phyloP scores from a whole-genome alignment of 176 grass and related monocot species.

The Oryza australiensis region DNA sequence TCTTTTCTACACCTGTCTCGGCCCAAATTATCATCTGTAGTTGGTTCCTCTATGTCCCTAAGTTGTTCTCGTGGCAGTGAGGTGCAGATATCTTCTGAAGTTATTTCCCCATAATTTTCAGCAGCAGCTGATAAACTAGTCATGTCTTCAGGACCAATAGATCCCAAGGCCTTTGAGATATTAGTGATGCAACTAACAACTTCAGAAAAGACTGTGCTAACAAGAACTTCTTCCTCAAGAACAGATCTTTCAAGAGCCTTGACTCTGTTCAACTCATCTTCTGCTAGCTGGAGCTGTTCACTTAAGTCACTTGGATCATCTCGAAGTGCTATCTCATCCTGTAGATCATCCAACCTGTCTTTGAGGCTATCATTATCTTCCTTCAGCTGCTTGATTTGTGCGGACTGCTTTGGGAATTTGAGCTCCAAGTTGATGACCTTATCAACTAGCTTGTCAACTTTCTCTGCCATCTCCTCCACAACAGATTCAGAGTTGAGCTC shows the following conservation, averaged over 20 bases:
- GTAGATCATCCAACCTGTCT: conserved; percentile 52
- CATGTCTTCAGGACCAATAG: neutral
- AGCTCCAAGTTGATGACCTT: conserved; percentile 72
- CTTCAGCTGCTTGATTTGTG: conserved; percentile 62
- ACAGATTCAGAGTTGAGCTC: conserved; percentile 59
- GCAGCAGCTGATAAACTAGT: conserved; percentile 7
- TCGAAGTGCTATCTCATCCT: conserved; percentile 56
- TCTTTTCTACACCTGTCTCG: neutral
- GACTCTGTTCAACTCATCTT: conserved; percentile 57
- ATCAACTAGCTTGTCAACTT: conserved; percentile 79
- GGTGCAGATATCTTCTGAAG: neutral
- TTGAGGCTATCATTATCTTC: conserved; percentile 58
- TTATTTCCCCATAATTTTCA: conserved; percentile 26
- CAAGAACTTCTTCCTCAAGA: conserved; percentile 44
- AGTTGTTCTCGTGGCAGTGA: neutral
- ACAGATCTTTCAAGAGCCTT: conserved; percentile 53
- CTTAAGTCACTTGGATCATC: conserved; percentile 51
- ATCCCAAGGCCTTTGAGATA: conserved; percentile 58
- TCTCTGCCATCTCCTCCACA: conserved; percentile 60
- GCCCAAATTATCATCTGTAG: conserved; percentile 12
- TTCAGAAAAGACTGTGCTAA: conserved; percentile 49
- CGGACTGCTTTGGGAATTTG: conserved; percentile 58
- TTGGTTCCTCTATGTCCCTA: conserved; percentile 25
- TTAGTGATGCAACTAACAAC: conserved; percentile 51
- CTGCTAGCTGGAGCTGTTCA: conserved; percentile 53